Conservation (phyloP, 129 eudicot genomes). For the Centrapalus pauciflorus region DNA sequence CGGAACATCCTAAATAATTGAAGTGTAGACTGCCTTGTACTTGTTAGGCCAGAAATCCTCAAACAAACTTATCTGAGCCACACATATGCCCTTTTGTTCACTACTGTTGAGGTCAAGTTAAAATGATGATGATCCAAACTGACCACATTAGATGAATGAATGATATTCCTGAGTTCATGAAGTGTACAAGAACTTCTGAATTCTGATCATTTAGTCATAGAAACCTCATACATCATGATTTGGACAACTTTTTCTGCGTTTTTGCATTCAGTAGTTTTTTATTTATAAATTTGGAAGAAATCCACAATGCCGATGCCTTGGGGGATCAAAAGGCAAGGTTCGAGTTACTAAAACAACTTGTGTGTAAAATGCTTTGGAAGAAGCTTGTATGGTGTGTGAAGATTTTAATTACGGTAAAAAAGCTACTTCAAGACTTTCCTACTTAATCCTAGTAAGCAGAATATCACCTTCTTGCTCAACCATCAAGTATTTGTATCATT, state of each 20-base stretch:
- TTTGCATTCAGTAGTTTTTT: not conserved
- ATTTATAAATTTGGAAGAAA: not conserved
- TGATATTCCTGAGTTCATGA: not conserved
- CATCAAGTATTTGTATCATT: no score
- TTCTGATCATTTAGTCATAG: not conserved
- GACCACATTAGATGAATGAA: not conserved
- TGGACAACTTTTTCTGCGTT: not conserved
- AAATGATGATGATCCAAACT: constrained; percentile 13
- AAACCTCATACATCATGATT: constrained; percentile 1
- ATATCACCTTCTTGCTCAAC: no score
- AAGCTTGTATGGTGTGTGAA: no score
- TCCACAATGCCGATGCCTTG: not conserved
- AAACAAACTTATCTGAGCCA: not conserved
- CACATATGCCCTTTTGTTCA: constrained; percentile 1
- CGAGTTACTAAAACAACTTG: not conserved
- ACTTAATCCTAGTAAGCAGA: no score
- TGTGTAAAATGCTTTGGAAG: not conserved
- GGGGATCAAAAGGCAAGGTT: not conserved
- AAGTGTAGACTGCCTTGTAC: no score
- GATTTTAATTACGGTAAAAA: no score
- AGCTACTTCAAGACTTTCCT: no score
- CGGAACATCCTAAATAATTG: not conserved
- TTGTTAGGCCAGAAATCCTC: not conserved
- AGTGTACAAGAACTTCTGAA: not conserved
- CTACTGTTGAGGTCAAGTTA: not conserved